Conservation (phyloP, 805 yeast species). For the Babjeviella inositovora region DNA sequence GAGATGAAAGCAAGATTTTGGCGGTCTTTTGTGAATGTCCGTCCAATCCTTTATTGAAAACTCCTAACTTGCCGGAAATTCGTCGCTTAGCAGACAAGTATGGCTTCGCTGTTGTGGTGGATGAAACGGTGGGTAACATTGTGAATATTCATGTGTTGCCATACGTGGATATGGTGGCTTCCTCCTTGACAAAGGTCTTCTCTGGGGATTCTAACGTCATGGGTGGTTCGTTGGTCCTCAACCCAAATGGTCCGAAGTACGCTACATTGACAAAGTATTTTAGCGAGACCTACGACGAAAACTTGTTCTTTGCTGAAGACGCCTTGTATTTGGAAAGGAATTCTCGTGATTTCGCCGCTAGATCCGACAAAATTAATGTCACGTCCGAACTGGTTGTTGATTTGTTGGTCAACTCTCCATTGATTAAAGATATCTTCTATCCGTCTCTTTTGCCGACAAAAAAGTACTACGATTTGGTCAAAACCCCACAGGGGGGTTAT, state of each 20-base stretch:
- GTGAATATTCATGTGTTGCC: constrained; percentile 70
- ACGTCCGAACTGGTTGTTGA: constrained; percentile 40
- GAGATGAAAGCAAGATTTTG: constrained; percentile 39
- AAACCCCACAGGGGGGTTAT: constrained; percentile 64
- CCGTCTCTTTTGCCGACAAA: constrained; percentile 45
- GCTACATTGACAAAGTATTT: constrained; percentile 29
- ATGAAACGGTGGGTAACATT: constrained; percentile 90
- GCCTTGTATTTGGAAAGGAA: constrained; percentile 85
- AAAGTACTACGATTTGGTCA: constrained; percentile 54
- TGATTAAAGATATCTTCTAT: constrained; percentile 53
- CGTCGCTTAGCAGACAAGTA: constrained; percentile 50
- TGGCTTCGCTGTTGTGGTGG: constrained; percentile 70
- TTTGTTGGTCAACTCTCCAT: constrained; percentile 27
- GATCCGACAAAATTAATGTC: constrained; percentile 40
- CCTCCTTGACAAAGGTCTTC: constrained; percentile 83
- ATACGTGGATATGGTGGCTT: constrained; percentile 73
- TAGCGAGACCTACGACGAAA: constrained; percentile 45
- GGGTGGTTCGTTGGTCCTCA: constrained; percentile 81
- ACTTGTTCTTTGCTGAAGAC: constrained; percentile 84
- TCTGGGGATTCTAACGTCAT: constrained; percentile 91
- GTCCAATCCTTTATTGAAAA: constrained; percentile 78
- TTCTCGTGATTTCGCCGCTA: constrained; percentile 68
- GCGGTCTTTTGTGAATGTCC: constrained; percentile 89
- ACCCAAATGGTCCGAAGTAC: constrained; percentile 43
- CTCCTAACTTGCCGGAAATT: constrained; percentile 61